Base-by-base conservation (phyloP, 345 rosid genomes). In the Citrus inodora region DNA sequence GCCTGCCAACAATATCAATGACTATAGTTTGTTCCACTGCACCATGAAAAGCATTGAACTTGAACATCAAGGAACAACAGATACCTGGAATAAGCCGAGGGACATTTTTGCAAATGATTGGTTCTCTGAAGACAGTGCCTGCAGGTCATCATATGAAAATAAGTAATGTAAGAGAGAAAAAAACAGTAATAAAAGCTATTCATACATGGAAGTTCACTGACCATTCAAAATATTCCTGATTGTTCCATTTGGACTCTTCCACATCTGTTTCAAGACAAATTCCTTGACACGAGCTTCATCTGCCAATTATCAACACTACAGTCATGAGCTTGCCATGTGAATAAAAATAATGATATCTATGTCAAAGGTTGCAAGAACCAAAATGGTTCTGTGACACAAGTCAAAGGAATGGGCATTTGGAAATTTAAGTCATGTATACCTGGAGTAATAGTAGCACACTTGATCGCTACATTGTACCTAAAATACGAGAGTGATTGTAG, bases 91-190 rank as follows among this genome's bases (percentile, higher is more conserved):
- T 90, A 83, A 94, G 93, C 71, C 89, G 83, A 0, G 98, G 99
- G 70, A 96, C 82, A 79, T 96, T 96, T 81, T 91, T 92, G 97
- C 98, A 96, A 48, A 96, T 59, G 82, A 96, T 96, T 72, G 99
- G 99, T 81, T 96, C 99, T 85, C 99, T 89, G 77, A 96, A 94
- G 58, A 96, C 98, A n/a, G 99, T 96, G 71, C 99, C 99, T 96
- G 89, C 71, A 80, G 66, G 58, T 67, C 59, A 64, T 48, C 42
- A 73, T 32, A 59, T 62, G 7, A 58, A 3, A 63, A 33, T 21
- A 42, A 37, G 27, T 14, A 38, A 11, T 16, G 76, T 58, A 46
- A 66, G 24, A 25, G 68, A 79, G 56, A 79, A 32, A 75, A n/a
- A 77, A 37, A 75, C 11, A 62, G 51, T 33, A 56, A 82, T 9